Evolutionary conservation across 2,329 filamentous ascomycete species (phyloP).

Genomic region (Truncatella angustata): DNA sequence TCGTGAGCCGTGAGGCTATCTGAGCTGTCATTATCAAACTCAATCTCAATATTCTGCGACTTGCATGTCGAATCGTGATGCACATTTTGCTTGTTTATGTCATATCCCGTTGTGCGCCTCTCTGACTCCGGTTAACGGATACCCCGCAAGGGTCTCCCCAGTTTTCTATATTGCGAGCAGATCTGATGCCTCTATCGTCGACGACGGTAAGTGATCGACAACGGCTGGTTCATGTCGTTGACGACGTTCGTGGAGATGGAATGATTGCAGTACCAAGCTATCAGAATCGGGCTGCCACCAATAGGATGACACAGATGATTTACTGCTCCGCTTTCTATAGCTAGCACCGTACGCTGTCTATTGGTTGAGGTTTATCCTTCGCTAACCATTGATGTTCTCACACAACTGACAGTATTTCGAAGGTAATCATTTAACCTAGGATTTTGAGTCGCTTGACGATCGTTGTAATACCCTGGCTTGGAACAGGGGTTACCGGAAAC

Average conservation of each 20-base stretch:
- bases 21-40: not conserved
- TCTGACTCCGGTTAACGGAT: not conserved
- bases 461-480: too few relatives aligned
- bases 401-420: too few relatives aligned
- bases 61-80: not conserved
- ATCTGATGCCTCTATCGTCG: not conserved
- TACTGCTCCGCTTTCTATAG: not conserved
- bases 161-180: slow-evolving; percentile 1
- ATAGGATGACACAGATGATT: not conserved
- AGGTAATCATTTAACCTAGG: too few relatives aligned
- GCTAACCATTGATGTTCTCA: too few relatives aligned
- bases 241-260: not conserved
- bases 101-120: not conserved
- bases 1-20: not conserved
- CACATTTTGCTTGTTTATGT: not conserved
- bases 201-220: not conserved
- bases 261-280: too few relatives aligned
- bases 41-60: not conserved
- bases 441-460: too few relatives aligned
- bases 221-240: not conserved
- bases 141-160: not conserved
- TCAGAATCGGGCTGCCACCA: not conserved
- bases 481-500: too few relatives aligned
- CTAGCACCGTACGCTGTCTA: not conserved
- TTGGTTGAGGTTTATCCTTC: too few relatives aligned